Base-by-base conservation (phyloP, 164 flowering plant genomes). In the Pachysandra terminalis region DNA sequence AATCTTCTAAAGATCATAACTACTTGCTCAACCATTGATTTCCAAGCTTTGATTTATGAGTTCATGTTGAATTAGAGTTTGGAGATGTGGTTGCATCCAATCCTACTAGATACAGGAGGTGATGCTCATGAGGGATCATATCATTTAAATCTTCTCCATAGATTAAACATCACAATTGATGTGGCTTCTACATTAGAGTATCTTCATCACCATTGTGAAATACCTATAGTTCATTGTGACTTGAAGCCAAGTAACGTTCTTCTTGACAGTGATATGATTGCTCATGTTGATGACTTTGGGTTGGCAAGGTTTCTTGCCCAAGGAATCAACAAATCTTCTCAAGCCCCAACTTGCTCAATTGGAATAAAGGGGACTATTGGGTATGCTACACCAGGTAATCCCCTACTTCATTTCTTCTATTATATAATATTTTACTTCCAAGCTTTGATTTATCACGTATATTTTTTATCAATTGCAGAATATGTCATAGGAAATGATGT, bases 211-310 rank as follows among this genome's bases (percentile, higher is more conserved):
- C 58, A 68, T 5, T 68, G 32, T 27, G 61, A 41, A 23, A 59
- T 22, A 0, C 65, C 66, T 3, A 52, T 77, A 10, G 40, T 74
- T 24, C 80, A 77, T 56, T 59, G 77, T 54, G 80, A 77, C 63
- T 5, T 77, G 19, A 77, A 77, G 55, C 75, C 78, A 4, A 61
- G 67, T 45, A 75, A 75, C 51, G 57, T 75, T 23, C 53, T 71
- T n/a, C 66, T 74, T 0, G 80, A 74, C 51, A 22, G 59, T 41
- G 75, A 74, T n/a, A 66, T 77, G 71, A 62, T 27, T 15, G 80
- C 77, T 1, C 62, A 48, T 54, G 74, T 73, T 19, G 65, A 69
- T 26, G 80, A 77, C 52, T 77, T 77, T 45, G 80, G 80, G 13
- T 35, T 74, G 9, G 62, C 66, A 1, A 67, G 45, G 49, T 24